These are phyloP conservation scores for Marasmius fiardii DNA, from an alignment of 1,284 basidiomycete species.

Conservation along the genomic window DNA sequence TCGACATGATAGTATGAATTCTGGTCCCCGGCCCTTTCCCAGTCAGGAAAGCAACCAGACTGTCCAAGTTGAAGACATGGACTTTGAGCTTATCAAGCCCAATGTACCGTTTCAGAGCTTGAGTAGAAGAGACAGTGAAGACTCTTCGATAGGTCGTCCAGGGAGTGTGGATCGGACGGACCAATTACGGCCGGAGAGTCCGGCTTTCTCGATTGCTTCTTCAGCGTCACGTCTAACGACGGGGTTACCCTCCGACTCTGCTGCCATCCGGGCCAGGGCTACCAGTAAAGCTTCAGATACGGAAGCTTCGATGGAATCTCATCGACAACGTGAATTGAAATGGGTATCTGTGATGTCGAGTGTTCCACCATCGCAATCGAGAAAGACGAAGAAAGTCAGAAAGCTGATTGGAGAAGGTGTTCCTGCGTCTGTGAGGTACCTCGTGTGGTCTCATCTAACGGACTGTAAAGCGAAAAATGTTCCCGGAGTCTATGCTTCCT, in stretches of 20 bases:
- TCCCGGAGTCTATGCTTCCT: conserved; percentile 66
- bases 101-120: conserved; percentile 41
- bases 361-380: conserved; percentile 59
- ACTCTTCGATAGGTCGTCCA: conserved; percentile 37
- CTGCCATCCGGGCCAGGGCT: conserved; percentile 9
- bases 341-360: conserved; percentile 72
- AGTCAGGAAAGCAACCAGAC: conserved; percentile 22
- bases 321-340: conserved; percentile 69
- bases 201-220: conserved; percentile 43
- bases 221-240: conserved; percentile 5
- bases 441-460: conserved; percentile 81
- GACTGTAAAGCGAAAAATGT: conserved; percentile 70
- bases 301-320: conserved; percentile 53
- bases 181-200: conserved; percentile 43
- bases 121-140: conserved; percentile 44
- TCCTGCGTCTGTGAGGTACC: conserved; percentile 80
- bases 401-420: conserved; percentile 79
- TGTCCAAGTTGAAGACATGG: conserved; percentile 74
- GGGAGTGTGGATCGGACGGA: conserved; percentile 28
- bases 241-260: conserved; percentile 10
- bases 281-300: conserved; percentile 18
- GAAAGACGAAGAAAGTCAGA: conserved; percentile 82
- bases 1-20: conserved; percentile 29
- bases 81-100: conserved; percentile 74
- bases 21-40: conserved; percentile 12